These are phyloP conservation scores for Fragilaria crotonensis DNA, from an alignment of 108 stramenopile species.

Conservation along the genomic window DNA sequence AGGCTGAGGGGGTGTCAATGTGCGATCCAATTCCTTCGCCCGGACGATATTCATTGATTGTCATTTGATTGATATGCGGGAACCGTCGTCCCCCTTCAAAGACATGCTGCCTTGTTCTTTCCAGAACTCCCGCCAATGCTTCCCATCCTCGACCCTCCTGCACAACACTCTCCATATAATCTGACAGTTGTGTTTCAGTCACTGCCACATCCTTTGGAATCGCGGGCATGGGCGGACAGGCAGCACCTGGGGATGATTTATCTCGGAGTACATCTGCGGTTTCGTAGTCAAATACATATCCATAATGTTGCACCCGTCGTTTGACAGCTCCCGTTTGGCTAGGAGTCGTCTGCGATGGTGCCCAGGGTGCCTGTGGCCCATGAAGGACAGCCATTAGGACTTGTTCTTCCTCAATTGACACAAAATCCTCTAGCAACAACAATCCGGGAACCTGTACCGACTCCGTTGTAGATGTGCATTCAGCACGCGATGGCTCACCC, in stretches of 20 bases:
- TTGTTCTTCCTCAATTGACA: slow-evolving; percentile 53
- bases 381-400: slow-evolving; percentile 59
- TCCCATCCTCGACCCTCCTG: slow-evolving; percentile 63
- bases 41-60: slow-evolving; percentile 78
- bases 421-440: slow-evolving; percentile 44
- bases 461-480: slow-evolving; percentile 76
- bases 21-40: slow-evolving; percentile 88
- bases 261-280: slow-evolving; percentile 77
- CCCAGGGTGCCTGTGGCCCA: slow-evolving; percentile 85
- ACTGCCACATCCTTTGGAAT: slow-evolving; percentile 19
- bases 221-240: slow-evolving; percentile 53
- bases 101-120: slow-evolving; percentile 37
- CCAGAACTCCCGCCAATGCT: slow-evolving; percentile 56
- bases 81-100: slow-evolving; percentile 14
- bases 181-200: slow-evolving; percentile 21
- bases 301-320: slow-evolving; percentile 83
- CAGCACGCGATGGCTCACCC: slow-evolving; percentile 55
- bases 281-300: slow-evolving; percentile 89
- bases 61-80: slow-evolving; percentile 72
- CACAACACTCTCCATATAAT: slow-evolving; percentile 20
- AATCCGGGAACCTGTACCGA: slow-evolving; percentile 61
- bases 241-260: slow-evolving; percentile 8
- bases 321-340: slow-evolving; percentile 53
- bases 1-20: slow-evolving; percentile 78
- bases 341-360: slow-evolving; percentile 55